Base-by-base conservation (phyloP, 768 basidiomycete species). In the Tephrocybe sp. region DNA sequence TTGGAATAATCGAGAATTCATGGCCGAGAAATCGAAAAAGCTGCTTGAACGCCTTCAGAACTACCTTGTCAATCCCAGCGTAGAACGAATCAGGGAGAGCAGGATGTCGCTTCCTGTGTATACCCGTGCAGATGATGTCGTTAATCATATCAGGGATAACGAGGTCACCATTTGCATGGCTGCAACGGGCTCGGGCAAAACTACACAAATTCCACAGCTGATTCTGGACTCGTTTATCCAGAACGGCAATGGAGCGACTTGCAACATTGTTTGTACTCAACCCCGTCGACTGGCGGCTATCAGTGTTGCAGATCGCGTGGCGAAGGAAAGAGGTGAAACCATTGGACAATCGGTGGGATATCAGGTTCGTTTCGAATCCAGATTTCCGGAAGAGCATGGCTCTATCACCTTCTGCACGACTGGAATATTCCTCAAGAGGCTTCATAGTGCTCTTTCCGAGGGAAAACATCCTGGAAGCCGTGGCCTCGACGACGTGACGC, bases 211-310 rank as follows among this genome's bases (percentile, higher is more conserved):
- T 21, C 94, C 94, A 4, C 94, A 97, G 64, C 76, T 97, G 40
- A 83, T 97, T 54, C 76, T 97, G 42, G 94, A 97, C 59, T 79
- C 88, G 36, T 85, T 78, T 60, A 93, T 93, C 50, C 73, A 84
- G 15, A 71, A 75, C 13, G 89, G 84, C n/a, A 73, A 89, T 47
- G 94, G 94, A 13, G 84, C 90, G 1, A 67, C 72, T 42, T 95
- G 92, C 69, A 95, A 97, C 62, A 79, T 97, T 56, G 72, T 97
- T 21, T 97, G 93, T 62, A 97, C 94, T 0, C 94, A 97, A 61
- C 94, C 94, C 13, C 82, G 94, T 52, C 82, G 94, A 45, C 74
- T 97, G 39, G 93, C 94, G 8, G 93, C 94, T 21, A 86, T 94
- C 62, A 90, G 87, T 57, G 90, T 97, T 24, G 93, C 94, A 0